Base-by-base conservation (phyloP, 2,329 filamentous ascomycete genomes). In the Cladosporium sp. region DNA sequence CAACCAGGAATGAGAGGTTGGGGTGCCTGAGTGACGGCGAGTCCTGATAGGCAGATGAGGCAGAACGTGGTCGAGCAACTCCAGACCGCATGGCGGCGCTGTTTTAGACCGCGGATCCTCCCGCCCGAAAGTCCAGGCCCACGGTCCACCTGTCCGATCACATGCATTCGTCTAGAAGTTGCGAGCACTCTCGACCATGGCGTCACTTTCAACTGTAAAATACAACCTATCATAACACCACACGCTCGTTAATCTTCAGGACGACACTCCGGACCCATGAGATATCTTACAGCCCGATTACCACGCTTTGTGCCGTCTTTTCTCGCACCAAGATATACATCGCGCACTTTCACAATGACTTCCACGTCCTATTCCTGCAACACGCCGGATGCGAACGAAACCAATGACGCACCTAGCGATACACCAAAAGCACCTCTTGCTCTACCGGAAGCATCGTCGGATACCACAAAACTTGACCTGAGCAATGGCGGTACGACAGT, bases 401-500 rank as follows among this genome's bases (percentile, higher is more conserved):
- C 37, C 14, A 49, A 43, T 7, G 28, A 46, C 43, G 22, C 28
- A 13, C 22, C 28, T 3, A 41, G 13, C 42, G 19, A 32, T 4
- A 4, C 31, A 33, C 48, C 48, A 6, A 50, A 50, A 31, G 31
- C 40, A 2, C 58, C 58, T 14, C 50, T 64, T 3, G 53, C 52
- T 11, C 57, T 64, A 2, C 62, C 62, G 22, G 10, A 53, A 1
- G 52, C 60, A 3, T 58, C 63, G 0, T 54, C 55, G 4, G 41
- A 50, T 19, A 60, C 54, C 10, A 28, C 50, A 8, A 59, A 61
- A 49, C 60, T 72, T 42, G 63, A 69, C 49, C 61, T 72, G 49
- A 63, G 61, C 50, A 62, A 55, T 37, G 66, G 64, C 4, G 56
- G 60, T 44, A 65, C 61, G 11, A 66, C 66, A 1, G 75, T 86